Evolutionary conservation across 2,329 filamentous ascomycete genomes (phyloP).

Genomic region (Talaromyces pinophilus): DNA sequence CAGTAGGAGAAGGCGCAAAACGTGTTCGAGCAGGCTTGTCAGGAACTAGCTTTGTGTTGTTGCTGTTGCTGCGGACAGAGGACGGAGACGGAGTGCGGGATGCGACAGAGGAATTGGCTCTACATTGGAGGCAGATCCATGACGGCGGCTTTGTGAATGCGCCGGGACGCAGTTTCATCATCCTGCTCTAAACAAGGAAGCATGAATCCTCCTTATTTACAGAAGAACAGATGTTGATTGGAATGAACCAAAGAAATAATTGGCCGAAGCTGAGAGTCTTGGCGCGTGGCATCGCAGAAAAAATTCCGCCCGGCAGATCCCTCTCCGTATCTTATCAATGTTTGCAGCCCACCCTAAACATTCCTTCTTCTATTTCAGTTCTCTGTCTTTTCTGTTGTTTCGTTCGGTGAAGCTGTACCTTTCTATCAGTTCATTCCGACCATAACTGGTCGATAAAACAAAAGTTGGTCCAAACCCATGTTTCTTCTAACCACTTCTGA

Average conservation of each 20-base stretch:
- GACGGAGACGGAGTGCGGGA: slow-evolving; percentile 28
- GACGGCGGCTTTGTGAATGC: slow-evolving; percentile 26
- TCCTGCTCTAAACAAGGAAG: slow-evolving; percentile 22
- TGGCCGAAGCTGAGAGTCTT: slow-evolving; percentile 8
- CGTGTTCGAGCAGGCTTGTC: slow-evolving; percentile 69
- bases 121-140: slow-evolving; percentile 42
- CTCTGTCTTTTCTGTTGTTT: not conserved
- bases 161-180: slow-evolving; percentile 9
- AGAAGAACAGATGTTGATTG: not conserved
- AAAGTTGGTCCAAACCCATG: slow-evolving; percentile 7
- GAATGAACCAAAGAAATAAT: not conserved
- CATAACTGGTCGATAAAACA: slow-evolving; percentile 11
- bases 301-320: slow-evolving; percentile 17
- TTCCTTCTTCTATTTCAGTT: not conserved
- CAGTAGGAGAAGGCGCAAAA: slow-evolving; percentile 94
- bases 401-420: not conserved
- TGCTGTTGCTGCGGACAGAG: slow-evolving; percentile 30
- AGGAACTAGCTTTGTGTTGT: slow-evolving; percentile 44
- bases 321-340: slow-evolving; percentile 17
- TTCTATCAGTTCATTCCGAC: not conserved
- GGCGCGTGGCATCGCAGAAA: slow-evolving; percentile 15
- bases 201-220: slow-evolving; percentile 1
- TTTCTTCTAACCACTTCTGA: slow-evolving; percentile 1
- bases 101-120: slow-evolving; percentile 35
- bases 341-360: not conserved